These are phyloP conservation scores for Candida odintsovae DNA, from an alignment of 805 yeast genomes.

Conservation along the genomic window DNA sequence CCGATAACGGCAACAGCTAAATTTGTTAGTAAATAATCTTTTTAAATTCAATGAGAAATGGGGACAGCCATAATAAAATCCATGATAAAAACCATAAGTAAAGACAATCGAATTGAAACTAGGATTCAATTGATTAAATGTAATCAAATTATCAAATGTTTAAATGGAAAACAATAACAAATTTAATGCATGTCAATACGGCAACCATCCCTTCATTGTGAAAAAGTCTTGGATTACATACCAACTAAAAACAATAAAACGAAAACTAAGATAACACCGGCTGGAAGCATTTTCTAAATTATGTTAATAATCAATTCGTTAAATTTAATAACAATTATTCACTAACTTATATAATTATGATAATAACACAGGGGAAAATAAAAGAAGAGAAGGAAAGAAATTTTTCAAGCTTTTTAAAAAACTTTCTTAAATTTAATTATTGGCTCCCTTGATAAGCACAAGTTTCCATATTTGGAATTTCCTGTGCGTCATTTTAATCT, in stretches of 20 bases:
- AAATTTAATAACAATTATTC: not conserved
- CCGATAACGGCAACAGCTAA: slow-evolving; percentile 13
- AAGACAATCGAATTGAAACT: too few relatives aligned
- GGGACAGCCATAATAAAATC: too few relatives aligned
- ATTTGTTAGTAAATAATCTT: slow-evolving; percentile 2
- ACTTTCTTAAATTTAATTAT: too few relatives aligned
- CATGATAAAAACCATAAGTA: too few relatives aligned
- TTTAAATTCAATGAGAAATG: too few relatives aligned
- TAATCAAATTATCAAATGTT: too few relatives aligned
- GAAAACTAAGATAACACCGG: slow-evolving; percentile 29
- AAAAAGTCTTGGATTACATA: slow-evolving; percentile 7
- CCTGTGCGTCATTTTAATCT: too few relatives aligned
- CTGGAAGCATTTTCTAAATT: slow-evolving; percentile 23
- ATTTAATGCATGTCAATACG: too few relatives aligned
- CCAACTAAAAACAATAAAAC: slow-evolving; percentile 24
- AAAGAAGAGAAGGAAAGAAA: not conserved
- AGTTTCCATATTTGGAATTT: too few relatives aligned
- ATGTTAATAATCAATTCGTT: not conserved
- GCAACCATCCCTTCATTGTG: too few relatives aligned
- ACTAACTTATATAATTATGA: not conserved
- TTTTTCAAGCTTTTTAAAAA: not conserved
- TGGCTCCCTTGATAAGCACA: not conserved
- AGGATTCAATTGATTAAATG: too few relatives aligned
- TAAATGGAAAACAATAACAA: too few relatives aligned
- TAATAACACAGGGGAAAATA: not conserved